These are phyloP conservation scores for Chalciporus sp. DNA, from an alignment of 1,284 basidiomycete genomes.

Conservation along the genomic window DNA sequence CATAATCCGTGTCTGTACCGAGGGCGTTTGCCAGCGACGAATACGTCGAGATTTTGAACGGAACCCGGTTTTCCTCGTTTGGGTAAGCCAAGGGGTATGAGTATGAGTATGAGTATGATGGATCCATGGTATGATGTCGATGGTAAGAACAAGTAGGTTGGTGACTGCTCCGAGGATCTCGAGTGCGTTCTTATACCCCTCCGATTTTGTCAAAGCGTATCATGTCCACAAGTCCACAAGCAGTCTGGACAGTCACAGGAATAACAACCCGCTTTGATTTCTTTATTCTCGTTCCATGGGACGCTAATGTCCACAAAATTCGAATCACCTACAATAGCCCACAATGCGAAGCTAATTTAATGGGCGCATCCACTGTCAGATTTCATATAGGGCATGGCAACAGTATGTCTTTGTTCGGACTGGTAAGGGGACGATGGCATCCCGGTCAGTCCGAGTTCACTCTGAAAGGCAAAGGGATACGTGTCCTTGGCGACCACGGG, in stretches of 20 bases:
- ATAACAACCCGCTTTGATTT: neutral
- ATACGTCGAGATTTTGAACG: slow-evolving; percentile 20
- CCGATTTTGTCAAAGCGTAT: slow-evolving; percentile 21
- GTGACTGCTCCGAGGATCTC: neutral
- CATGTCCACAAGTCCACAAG: slow-evolving; percentile 3
- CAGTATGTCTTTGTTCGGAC: slow-evolving; percentile 1
- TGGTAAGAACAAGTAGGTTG: neutral
- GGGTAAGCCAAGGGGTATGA: slow-evolving; percentile 27
- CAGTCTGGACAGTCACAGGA: neutral
- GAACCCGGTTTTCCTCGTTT: slow-evolving; percentile 16
- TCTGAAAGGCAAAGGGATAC: neutral
- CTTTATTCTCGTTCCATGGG: neutral
- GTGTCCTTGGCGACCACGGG: neutral
- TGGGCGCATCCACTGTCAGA: neutral
- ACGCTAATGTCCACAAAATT: slow-evolving; percentile 8
- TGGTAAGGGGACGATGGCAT: neutral
- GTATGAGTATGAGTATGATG: slow-evolving; percentile 1
- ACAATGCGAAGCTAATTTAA: neutral
- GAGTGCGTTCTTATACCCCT: slow-evolving; percentile 24
- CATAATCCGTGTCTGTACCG: slow-evolving; percentile 12
- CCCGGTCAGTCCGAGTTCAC: neutral
- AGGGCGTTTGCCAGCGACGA: slow-evolving; percentile 28
- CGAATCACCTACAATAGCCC: neutral
- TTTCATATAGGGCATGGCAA: slow-evolving; percentile 8
- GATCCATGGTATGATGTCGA: slow-evolving; percentile 8